Evolutionary conservation across 2,329 filamentous ascomycete genomes (phyloP), one percentile per base, ranked within the genome.

Genomic region (Biscogniauxia sp.): DNA sequence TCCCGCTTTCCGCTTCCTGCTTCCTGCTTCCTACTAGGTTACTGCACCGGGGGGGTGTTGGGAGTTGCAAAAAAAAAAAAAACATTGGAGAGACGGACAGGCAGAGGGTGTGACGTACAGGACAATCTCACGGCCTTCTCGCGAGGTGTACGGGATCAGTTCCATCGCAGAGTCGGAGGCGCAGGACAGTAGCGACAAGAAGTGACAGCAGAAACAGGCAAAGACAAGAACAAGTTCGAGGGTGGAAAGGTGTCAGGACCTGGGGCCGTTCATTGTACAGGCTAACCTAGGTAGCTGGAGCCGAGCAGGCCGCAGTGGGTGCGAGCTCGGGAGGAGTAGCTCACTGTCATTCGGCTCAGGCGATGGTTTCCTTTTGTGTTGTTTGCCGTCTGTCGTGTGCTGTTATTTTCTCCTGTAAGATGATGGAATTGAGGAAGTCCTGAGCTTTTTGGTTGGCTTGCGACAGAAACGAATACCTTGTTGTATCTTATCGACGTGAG

Each of bases 111-210:
- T 69, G 69, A 83, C 90, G 71, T 83, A 93, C 90, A 95, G 81
- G 49, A 94, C 91, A 68, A 95, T 87, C 73, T 93, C 89, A 68
- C 89, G 86, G 68, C 88, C 89, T 70, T 92, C 90, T 64, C 84
- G 84, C 54, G 88, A 84, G 58, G 85, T 84, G 72, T 93, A 94
- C 3, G 91, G 91, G 65, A 95, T 88, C 69, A 95, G 80, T 67
- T 90, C 93, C 83, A 87, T 77, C 32, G 56, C 60, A 59, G n/a
- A 53, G 60, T 57, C 6, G 4, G 5, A 45, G 15, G 4, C 11
- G 37, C 11, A 32, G 9, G 28, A 32, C 28, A 32, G 28, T 32
- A 32, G 28, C 9, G 28, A 5, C 23, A 23, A 3, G 28, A 4
- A 32, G 28, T 32, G 28, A 13, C 7, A 32, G 28, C 6, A 32